A percentile compares a stretch with the other conserved stretches of the same genome.
Conservation (phyloP, 352 stramenopile genomes). For the Globisporangium radiosum region DNA sequence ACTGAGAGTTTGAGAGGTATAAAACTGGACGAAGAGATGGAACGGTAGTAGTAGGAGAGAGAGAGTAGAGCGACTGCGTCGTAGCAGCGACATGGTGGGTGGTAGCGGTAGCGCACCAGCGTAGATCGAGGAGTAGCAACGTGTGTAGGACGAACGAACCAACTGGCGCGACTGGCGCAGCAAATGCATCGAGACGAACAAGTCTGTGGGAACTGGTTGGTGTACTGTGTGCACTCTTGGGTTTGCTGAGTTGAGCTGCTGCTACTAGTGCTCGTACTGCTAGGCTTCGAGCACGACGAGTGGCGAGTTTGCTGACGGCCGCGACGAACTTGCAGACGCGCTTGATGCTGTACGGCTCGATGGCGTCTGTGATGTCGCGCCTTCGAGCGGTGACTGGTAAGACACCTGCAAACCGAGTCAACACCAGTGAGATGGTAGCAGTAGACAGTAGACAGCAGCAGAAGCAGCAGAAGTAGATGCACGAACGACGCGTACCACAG, state of each 20-base stretch:
- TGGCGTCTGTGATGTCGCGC: background rate
- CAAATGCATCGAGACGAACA: too few species aligned
- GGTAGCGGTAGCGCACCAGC: too few species aligned
- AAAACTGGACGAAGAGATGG: background rate
- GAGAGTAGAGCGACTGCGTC: background rate
- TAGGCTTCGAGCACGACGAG: slow-evolving; percentile 1
- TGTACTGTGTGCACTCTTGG: too few species aligned
- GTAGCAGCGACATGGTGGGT: too few species aligned
- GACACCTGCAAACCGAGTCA: background rate
- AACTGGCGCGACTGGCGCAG: too few species aligned
- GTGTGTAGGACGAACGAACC: too few species aligned
- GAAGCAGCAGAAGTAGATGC: background rate
- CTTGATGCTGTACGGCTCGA: slow-evolving; percentile 1
- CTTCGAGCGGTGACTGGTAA: slow-evolving; percentile 4
- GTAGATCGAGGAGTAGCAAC: too few species aligned
- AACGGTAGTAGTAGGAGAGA: background rate
- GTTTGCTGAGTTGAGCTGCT: too few species aligned
- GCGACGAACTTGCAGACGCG: background rate
- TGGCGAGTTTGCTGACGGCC: slow-evolving; percentile 6
- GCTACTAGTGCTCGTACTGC: background rate
- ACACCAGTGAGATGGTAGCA: background rate
- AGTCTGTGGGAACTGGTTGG: too few species aligned
- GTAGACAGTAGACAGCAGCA: background rate
- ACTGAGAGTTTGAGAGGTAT: background rate
- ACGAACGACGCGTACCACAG: background rate